A percentile compares a stretch with the other conserved stretches of the same genome.
Conservation (phyloP, 2,329 filamentous ascomycete species). For the Penicillium sp. region DNA sequence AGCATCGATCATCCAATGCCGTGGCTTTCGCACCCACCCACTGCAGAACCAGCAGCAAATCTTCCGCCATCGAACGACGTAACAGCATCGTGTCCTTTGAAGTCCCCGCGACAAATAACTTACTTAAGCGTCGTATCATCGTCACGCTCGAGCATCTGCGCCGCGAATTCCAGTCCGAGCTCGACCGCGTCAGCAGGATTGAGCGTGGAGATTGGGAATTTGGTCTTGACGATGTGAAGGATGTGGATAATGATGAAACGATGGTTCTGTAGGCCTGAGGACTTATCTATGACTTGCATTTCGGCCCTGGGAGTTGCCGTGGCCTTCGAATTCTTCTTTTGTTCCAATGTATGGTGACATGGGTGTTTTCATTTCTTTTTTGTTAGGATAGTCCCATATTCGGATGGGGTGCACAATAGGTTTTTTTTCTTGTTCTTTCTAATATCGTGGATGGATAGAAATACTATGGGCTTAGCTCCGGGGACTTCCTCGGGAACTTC, state of each 20-base stretch:
- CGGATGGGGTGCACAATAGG: conserved; percentile 18
- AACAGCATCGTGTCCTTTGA: conserved; percentile 5
- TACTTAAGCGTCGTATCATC: conserved; percentile 64
- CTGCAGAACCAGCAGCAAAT: conserved; percentile 23
- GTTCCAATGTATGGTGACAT: conserved; percentile 10
- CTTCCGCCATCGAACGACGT: conserved; percentile 13
- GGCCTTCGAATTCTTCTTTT: conserved; percentile 4
- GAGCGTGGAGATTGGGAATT: conserved; percentile 88
- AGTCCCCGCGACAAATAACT: conserved; percentile 4
- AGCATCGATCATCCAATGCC: conserved; percentile 21
- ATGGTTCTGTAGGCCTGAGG: conserved; percentile 29
- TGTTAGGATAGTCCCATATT: conserved; percentile 12
- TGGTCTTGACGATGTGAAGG: conserved; percentile 36
- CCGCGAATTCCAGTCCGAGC: conserved; percentile 82
- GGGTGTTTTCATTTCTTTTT: conserved; percentile 12
- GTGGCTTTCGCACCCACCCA: conserved; percentile 20
- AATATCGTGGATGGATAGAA: background rate
- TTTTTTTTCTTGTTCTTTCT: conserved; percentile 1
- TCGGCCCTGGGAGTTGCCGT: background rate
- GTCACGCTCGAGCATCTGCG: conserved; percentile 83
- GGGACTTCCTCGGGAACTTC: no score
- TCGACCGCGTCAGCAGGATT: conserved; percentile 84
- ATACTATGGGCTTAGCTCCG: background rate
- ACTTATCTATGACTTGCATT: conserved; percentile 2
- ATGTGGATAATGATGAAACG: conserved; percentile 36